A percentile compares a stretch with the other conserved stretches of the same genome.
phyloP scores from a whole-genome alignment of 2,329 filamentous ascomycete genomes.

The Epichloe baconii region DNA sequence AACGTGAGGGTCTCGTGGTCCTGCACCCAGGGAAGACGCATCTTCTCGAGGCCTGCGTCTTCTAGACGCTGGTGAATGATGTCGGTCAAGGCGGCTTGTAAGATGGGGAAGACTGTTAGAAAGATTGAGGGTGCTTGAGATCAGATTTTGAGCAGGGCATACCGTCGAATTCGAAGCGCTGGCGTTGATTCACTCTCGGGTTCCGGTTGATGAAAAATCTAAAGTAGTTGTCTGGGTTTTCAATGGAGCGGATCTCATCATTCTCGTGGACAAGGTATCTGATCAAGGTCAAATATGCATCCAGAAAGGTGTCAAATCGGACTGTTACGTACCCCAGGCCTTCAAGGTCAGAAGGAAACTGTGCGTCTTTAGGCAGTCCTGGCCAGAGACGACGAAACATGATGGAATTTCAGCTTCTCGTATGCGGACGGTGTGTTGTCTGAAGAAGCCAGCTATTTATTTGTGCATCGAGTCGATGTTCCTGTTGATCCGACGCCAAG shows the following conservation, averaged over 20 bases:
- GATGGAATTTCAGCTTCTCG: not conserved
- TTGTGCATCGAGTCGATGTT: not conserved
- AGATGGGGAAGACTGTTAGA: not conserved
- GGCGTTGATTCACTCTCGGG: slow-evolving; percentile 62
- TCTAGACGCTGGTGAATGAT: slow-evolving; percentile 51
- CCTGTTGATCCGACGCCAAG: not conserved
- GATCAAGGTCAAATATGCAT: not conserved
- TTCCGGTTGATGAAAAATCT: slow-evolving; percentile 63
- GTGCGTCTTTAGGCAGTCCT: slow-evolving; percentile 56
- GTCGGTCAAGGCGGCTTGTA: slow-evolving; percentile 45
- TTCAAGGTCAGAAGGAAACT: slow-evolving; percentile 52
- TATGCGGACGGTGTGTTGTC: not conserved
- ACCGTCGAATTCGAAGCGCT: slow-evolving; percentile 65
- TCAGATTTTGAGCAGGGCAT: slow-evolving; percentile 12
- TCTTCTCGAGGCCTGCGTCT: slow-evolving; percentile 42
- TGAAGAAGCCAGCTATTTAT: not conserved
- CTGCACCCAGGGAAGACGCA: slow-evolving; percentile 43
- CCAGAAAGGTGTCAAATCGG: not conserved
- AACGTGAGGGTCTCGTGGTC: slow-evolving; percentile 41
- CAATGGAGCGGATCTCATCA: slow-evolving; percentile 61
- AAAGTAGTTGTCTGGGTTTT: slow-evolving; percentile 56
- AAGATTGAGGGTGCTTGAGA: not conserved
- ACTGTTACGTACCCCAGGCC: slow-evolving; percentile 49
- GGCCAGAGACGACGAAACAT: slow-evolving; percentile 64
- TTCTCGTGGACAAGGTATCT: slow-evolving; percentile 69